Base-by-base conservation (phyloP, 164 flowering plant species). In the Stephania cephalantha region DNA sequence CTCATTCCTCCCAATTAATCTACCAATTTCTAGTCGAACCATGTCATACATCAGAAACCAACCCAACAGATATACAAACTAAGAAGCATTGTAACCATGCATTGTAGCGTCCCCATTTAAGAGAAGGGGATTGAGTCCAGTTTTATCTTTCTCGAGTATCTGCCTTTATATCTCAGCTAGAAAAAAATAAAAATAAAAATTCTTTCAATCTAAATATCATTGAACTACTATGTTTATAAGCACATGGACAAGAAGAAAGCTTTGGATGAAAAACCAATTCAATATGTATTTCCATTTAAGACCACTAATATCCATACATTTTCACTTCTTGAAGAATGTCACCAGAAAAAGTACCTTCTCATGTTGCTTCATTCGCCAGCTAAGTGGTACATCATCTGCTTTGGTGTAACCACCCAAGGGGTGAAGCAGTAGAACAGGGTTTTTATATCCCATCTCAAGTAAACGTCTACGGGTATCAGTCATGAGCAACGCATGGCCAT, bases 401-500 rank as follows among this genome's bases (percentile, higher is more conserved):
- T 95, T 95, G 48, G 98, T 95, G 82, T 84, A 95, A 45, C 99
- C 99, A 70, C 99, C 99, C 80, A 95, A 81, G 0, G 99, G 99
- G 79, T 95, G 97, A 75, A 95, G 97, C 82, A 95, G 76, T 35
- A 95, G 86, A 58, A 93, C 79, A 12, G 99, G 98, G 78, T 95
- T 95, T 82, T 90, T 87, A 83, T 93, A 92, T 3, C 98, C 98
- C 98, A 92, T 95, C 64, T 92, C 98, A 68, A 95, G 89, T 76
- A 93, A 92, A 52, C 93, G 81, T 18, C 84, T 83, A n/a, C 98
- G 97, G 30, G 99, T 95, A 75, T 93, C 97, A 70, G 94, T 93
- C 99, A 95, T 95, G 69, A 95, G 87, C 78, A 93, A 76, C 71
- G 99, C 99, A 85, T 95, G 99, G n/a, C 99, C 99, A 79, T 93